Percentiles rank a stretch among this genome's conserved stretches.
phyloP scores from a whole-genome alignment of 768 basidiomycete species.

The Hirschioporus abietinus region DNA sequence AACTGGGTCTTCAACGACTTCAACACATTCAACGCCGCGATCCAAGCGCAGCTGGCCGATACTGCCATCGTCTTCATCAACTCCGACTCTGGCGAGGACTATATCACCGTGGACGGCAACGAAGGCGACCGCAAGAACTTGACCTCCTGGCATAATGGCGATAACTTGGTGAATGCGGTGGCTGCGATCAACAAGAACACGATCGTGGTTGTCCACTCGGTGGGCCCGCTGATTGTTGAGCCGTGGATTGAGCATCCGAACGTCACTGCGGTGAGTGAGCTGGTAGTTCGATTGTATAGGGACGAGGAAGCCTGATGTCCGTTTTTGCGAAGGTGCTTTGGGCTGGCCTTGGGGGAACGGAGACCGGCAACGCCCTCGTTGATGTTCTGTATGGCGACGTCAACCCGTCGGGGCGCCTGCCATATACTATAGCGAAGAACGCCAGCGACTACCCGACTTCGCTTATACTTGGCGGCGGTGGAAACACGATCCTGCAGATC shows the following conservation, averaged over 20 bases:
- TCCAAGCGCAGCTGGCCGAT: constrained; percentile 42
- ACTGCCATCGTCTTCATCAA: constrained; percentile 79
- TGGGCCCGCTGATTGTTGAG: constrained; percentile 55
- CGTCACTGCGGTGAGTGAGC: constrained; percentile 55
- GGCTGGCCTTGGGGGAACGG: constrained; percentile 65
- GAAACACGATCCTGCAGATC: constrained; percentile 39
- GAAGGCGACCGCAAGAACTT: constrained; percentile 71
- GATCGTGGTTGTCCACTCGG: constrained; percentile 62
- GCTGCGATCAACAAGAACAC: constrained; percentile 65
- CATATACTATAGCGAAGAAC: constrained; percentile 70
- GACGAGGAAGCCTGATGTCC: constrained; percentile 9
- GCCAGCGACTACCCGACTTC: constrained; percentile 53
- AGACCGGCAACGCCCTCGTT: constrained; percentile 63
- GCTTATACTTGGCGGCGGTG: constrained; percentile 32
- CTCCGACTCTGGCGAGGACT: constrained; percentile 80
- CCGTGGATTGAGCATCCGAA: constrained; percentile 72
- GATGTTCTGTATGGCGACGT: constrained; percentile 67
- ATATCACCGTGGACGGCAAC: constrained; percentile 77
- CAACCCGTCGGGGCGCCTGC: constrained; percentile 65
- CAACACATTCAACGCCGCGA: constrained; percentile 46
- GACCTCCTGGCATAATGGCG: constrained; percentile 70
- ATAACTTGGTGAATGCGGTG: constrained; percentile 64
- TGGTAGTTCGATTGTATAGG: too few relatives aligned
- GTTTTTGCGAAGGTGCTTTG: constrained; percentile 39
- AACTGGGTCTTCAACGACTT: constrained; percentile 71